Evolutionary conservation across 192 early-diverging fungal genomes (phyloP).

Genomic region (Backusella tuberculispora): DNA sequence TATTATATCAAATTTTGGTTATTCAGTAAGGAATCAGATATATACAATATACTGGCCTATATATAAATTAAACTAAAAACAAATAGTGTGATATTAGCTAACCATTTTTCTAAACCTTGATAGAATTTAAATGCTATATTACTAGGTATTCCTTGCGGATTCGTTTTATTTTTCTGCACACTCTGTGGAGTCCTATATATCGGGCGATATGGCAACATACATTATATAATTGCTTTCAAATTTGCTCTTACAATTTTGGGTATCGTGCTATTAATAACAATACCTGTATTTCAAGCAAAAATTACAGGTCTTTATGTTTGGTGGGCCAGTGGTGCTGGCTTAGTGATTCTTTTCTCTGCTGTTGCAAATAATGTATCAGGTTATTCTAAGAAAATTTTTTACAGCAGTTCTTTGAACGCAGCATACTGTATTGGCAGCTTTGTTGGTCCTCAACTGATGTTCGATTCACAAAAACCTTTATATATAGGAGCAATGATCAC

Average conservation of each 20-base stretch:
- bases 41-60: no score
- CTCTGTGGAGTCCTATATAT: not conserved
- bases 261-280: slow-evolving; percentile 18
- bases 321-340: slow-evolving; percentile 14
- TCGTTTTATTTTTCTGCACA: not conserved
- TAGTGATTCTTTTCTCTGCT: slow-evolving; percentile 4
- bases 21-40: slow-evolving; percentile 21
- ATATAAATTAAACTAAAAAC: no score
- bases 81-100: not conserved
- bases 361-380: slow-evolving; percentile 18
- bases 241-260: slow-evolving; percentile 16
- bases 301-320: slow-evolving; percentile 27
- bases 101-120: not conserved
- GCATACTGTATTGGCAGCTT: slow-evolving; percentile 29
- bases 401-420: slow-evolving; percentile 4
- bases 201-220: not conserved
- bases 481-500: slow-evolving; percentile 31
- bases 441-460: slow-evolving; percentile 33
- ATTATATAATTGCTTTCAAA: slow-evolving; percentile 3
- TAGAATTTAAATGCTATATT: slow-evolving; percentile 34
- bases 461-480: slow-evolving; percentile 19
- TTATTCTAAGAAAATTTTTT: slow-evolving; percentile 32
- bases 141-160: slow-evolving; percentile 21
- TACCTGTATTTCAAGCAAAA: slow-evolving; percentile 16
- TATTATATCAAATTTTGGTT: slow-evolving; percentile 29